A percentile compares a stretch with the other conserved stretches of the same genome.
Conservation (phyloP, 2,329 filamentous ascomycete genomes). For the Alternaria brassicae region DNA sequence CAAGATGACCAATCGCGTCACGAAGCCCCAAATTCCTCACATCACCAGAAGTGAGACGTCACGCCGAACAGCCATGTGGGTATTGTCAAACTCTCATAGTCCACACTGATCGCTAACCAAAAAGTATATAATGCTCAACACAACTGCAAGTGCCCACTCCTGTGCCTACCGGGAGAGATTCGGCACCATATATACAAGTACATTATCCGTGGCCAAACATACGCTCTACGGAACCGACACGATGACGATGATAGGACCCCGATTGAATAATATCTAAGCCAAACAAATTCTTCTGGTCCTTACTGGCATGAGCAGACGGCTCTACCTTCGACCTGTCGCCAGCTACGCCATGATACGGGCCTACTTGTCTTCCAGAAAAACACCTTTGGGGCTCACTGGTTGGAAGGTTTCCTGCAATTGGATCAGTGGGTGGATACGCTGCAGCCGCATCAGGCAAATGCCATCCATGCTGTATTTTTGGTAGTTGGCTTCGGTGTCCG, state of each 20-base stretch:
- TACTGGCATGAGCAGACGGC: neutral
- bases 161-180: constrained; percentile 22
- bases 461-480: neutral
- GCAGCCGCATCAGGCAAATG: neutral
- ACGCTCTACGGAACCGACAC: neutral
- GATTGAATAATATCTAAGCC: neutral
- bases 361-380: neutral
- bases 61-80: neutral
- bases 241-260: neutral
- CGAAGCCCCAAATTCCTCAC: neutral
- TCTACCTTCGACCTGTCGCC: neutral
- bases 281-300: neutral
- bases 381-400: neutral
- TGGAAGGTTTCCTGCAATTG: neutral
- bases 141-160: constrained; percentile 10
- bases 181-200: constrained; percentile 26
- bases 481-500: neutral
- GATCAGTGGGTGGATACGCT: neutral
- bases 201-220: constrained; percentile 11
- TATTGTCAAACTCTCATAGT: too few relatives aligned
- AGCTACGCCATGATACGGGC: neutral
- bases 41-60: neutral
- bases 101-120: neutral
- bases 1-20: neutral
- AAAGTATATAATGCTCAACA: neutral